phyloP scores from a whole-genome alignment of 805 yeast species.

The Saccharomycopsis fodiens region DNA sequence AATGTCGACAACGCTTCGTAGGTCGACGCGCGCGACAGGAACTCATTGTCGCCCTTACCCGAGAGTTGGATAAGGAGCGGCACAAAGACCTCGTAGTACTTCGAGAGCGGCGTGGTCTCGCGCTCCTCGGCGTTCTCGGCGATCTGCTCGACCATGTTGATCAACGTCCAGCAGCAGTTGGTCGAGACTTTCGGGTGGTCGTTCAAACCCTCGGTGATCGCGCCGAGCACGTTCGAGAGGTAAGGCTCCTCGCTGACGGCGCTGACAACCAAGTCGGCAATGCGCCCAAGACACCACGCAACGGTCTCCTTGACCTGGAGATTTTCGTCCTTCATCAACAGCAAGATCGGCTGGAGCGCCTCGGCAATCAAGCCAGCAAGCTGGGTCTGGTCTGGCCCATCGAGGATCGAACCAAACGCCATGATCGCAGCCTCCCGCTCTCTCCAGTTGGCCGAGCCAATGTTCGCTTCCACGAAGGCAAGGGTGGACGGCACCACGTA shows the following conservation, averaged over 20 bases:
- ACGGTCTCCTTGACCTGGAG: constrained; percentile 93
- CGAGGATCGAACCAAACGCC: constrained; percentile 97
- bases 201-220: constrained; percentile 70
- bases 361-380: constrained; percentile 62
- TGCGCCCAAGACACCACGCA: constrained; percentile 97
- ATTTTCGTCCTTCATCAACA: constrained; percentile 63
- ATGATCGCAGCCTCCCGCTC: constrained; percentile 94
- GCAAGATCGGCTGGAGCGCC: constrained; percentile 75
- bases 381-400: constrained; percentile 80
- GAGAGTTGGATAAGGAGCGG: constrained; percentile 67
- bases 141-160: constrained; percentile 83
- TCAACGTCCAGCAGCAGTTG: constrained; percentile 97
- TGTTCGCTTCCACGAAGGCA: constrained; percentile 71
- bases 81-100: constrained; percentile 60
- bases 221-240: constrained; percentile 64
- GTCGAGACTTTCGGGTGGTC: constrained; percentile 92
- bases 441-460: constrained; percentile 64
- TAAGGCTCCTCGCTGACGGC: constrained; percentile 61
- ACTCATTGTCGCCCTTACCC: constrained; percentile 71
- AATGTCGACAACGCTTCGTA: constrained; percentile 85
- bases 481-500: constrained; percentile 81
- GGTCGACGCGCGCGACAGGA: constrained; percentile 88
- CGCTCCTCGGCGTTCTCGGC: constrained; percentile 18
- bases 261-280: constrained; percentile 77
- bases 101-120: constrained; percentile 59